A percentile compares a stretch with the other conserved stretches of the same genome.
phyloP scores from a whole-genome alignment of 345 rosid genomes.

The Acer yangbiense region DNA sequence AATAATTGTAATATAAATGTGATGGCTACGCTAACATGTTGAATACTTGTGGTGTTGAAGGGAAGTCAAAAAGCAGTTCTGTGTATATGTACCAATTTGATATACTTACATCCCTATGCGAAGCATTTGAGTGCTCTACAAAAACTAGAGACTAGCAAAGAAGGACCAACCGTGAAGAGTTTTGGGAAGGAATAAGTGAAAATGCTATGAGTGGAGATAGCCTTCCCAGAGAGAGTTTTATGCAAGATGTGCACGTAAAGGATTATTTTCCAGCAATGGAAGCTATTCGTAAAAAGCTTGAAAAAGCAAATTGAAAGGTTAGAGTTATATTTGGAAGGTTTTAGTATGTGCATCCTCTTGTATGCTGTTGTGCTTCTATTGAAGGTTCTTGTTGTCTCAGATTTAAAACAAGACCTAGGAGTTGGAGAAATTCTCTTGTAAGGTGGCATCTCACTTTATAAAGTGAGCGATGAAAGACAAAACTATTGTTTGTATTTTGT shows the following conservation, averaged over 20 bases:
- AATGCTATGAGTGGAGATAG: slow-evolving; percentile 36
- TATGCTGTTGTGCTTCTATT: slow-evolving; percentile 29
- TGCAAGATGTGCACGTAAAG: slow-evolving; percentile 64
- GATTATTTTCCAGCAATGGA: slow-evolving; percentile 86
- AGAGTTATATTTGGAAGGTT: slow-evolving; percentile 22
- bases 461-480: too few relatives aligned
- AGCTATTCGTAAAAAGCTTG: slow-evolving; percentile 80
- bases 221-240: slow-evolving; percentile 34
- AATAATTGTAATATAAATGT: slow-evolving; percentile 26
- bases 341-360: slow-evolving; percentile 16
- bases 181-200: slow-evolving; percentile 38
- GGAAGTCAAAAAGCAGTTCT: too few relatives aligned
- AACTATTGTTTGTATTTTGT: too few relatives aligned
- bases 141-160: slow-evolving; percentile 67
- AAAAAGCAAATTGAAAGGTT: slow-evolving; percentile 77
- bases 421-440: slow-evolving; percentile 75
- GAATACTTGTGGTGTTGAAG: too few relatives aligned
- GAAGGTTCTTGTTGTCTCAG: slow-evolving; percentile 88
- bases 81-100: too few relatives aligned
- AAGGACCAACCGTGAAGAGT: slow-evolving; percentile 36
- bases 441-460: slow-evolving; percentile 7
- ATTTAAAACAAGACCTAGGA: slow-evolving; percentile 75
- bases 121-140: slow-evolving; percentile 74
- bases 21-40: too few relatives aligned
- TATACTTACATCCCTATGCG: too few relatives aligned